Percentiles rank a stretch among this genome's conserved stretches.
Evolutionary conservation across 2,329 filamentous ascomycete genomes (phyloP).

Genomic region (Orbilia javanica): DNA sequence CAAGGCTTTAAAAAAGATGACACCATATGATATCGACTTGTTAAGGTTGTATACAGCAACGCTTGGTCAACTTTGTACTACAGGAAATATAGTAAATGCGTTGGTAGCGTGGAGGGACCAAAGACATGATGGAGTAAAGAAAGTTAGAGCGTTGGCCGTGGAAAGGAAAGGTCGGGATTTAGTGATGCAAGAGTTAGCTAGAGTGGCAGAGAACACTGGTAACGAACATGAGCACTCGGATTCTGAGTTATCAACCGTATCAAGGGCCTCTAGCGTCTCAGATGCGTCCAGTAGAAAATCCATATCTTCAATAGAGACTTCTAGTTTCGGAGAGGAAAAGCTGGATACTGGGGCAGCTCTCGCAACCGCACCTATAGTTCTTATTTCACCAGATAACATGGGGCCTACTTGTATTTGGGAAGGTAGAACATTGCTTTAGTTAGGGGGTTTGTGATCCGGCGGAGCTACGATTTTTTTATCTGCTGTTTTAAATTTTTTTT

Average conservation of each 20-base stretch:
- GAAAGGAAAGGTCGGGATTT: conserved; percentile 36
- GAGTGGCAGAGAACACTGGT: not conserved
- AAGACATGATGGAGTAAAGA: conserved; percentile 27
- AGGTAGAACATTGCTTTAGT: not conserved
- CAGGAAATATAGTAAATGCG: conserved; percentile 28
- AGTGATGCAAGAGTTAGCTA: conserved; percentile 29
- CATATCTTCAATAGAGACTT: not conserved
- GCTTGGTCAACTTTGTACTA: conserved; percentile 36
- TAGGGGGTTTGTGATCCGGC: too few relatives aligned
- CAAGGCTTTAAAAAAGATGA: conserved; percentile 28
- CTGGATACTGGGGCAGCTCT: not conserved
- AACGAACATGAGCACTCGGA: conserved; percentile 29
- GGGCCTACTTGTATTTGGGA: not conserved
- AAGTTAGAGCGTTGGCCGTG: conserved; percentile 13
- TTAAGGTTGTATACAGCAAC: conserved; percentile 41
- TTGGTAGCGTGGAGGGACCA: conserved; percentile 30
- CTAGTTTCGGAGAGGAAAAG: not conserved
- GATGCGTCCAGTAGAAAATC: not conserved
- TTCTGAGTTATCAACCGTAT: conserved; percentile 20
- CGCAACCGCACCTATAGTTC: too few relatives aligned
- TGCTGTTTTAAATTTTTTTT: too few relatives aligned
- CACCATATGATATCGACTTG: conserved; percentile 41
- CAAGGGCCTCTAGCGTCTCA: not conserved
- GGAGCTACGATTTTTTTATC: too few relatives aligned
- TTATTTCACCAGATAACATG: not conserved